phyloP scores from a whole-genome alignment of 73 alveolate species.

The Breviolum minutum region DNA sequence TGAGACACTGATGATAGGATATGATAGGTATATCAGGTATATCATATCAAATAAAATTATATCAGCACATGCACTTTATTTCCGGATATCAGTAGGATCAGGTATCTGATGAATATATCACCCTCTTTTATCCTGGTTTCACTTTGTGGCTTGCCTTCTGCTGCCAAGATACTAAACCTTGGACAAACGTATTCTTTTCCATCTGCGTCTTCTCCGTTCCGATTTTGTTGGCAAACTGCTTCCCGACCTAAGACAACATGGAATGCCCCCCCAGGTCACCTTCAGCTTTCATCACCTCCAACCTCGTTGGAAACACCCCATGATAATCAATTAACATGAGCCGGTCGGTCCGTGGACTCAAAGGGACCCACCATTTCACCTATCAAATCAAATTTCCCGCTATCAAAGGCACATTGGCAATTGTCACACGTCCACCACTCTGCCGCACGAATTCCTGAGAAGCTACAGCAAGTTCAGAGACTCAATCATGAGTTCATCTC shows the following conservation, averaged over 20 bases:
- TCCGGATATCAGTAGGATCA: too few relatives aligned
- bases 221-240: conserved; percentile 14
- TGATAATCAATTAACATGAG: not conserved
- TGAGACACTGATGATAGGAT: too few relatives aligned
- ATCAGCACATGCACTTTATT: too few relatives aligned
- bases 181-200: not conserved
- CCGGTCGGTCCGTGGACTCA: too few relatives aligned
- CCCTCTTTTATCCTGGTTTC: not conserved
- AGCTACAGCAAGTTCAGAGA: not conserved
- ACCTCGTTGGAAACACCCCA: not conserved
- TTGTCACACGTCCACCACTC: conserved; percentile 3
- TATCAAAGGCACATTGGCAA: conserved; percentile 2
- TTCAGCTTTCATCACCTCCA: too few relatives aligned
- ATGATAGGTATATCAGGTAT: not conserved
- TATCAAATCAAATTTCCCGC: not conserved
- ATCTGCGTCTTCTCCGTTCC: not conserved
- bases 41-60: too few relatives aligned
- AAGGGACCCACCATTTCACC: not conserved
- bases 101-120: not conserved
- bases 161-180: not conserved
- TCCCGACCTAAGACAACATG: not conserved
- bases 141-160: not conserved
- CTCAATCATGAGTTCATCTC: not conserved
- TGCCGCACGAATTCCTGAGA: conserved; percentile 21
- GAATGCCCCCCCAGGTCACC: too few relatives aligned